Evolutionary conservation across 148 eudicot species (phyloP), one percentile per base, ranked within the genome.

Genomic region (Rhododendron simsii): DNA sequence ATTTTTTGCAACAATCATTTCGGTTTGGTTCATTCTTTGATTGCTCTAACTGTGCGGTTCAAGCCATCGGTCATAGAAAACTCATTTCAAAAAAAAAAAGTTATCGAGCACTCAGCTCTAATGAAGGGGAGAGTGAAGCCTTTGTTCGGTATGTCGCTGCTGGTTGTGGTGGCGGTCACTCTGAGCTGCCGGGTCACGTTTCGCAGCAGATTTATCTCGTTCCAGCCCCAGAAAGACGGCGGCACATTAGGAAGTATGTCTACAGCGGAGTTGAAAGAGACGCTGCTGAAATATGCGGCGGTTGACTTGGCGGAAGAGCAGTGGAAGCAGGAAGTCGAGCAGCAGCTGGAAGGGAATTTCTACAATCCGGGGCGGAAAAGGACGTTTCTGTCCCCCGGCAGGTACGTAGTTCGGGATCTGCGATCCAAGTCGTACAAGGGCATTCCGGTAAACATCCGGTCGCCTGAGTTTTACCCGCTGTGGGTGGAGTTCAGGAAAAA

Each of bases 121-220:
- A 92, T 93, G 95, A 94, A 91, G 90, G 88, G 85, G 81, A 65
- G 92, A 16, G 85, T 94, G 86, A 90, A 93, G 75, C 94, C 93
- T 0, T 41, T 91, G 8, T 91, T 93, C 86, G 90, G 90, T 78
- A 33, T 91, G 6, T 50, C 95, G 82, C 78, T 95, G 9, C 80
- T 96, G 69, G 41, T 92, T 47, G 91, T 85, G 14, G 61, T 91
- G 55, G 96, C 90, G 18, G 94, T 86, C 30, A 90, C 93, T 13
- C 89, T 96, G 51, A 91, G 89, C 74, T 85, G 87, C 86, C 88
- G 92, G 37, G 86, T 89, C 76, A 87, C 86, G 8, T 57, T 92
- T 37, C 86, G 88, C 48, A 86, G 84, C 5, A 86, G 92, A 53
- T 83, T 90, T 20, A 87, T 88, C 59, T 88, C 95, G 78, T 50